A percentile compares a stretch with the other conserved stretches of the same genome.
Conservation (phyloP, 2,329 filamentous ascomycete genomes). For the Pseudocercospora cruenta region DNA sequence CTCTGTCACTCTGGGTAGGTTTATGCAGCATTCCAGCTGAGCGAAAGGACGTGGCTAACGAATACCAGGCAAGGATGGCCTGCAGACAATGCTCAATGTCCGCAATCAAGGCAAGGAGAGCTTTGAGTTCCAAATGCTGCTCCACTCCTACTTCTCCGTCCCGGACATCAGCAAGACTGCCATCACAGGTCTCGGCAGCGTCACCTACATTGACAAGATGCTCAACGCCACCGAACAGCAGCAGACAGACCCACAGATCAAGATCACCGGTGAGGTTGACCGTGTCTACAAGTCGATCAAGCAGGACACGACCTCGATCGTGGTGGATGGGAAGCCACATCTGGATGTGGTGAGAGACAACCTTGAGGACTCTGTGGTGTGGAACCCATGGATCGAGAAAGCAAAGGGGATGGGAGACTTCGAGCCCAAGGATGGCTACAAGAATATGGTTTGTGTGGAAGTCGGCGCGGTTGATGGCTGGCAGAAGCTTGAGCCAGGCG, state of each 20-base stretch:
- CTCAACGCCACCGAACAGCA: conserved; percentile 65
- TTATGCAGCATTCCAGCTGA: background rate
- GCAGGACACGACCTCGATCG: conserved; percentile 66
- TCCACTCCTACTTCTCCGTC: conserved; percentile 88
- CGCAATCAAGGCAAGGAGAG: conserved; percentile 81
- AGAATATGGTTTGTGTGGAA: conserved; percentile 93
- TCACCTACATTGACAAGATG: conserved; percentile 82
- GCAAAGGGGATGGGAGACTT: conserved; percentile 83
- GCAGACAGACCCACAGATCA: conserved; percentile 66
- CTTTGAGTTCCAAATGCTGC: conserved; percentile 88
- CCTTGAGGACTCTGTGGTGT: conserved; percentile 85
- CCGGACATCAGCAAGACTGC: conserved; percentile 78
- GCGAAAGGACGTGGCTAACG: background rate
- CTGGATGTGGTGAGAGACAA: conserved; percentile 82
- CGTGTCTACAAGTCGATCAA: conserved; percentile 75
- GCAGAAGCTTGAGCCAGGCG: conserved; percentile 81
- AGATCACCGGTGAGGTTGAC: conserved; percentile 79
- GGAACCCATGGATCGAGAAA: conserved; percentile 95
- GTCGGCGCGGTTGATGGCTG: conserved; percentile 81
- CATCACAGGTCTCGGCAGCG: conserved; percentile 75
- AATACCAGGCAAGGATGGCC: conserved; percentile 57
- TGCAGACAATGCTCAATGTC: conserved; percentile 82
- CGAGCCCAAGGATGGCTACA: conserved; percentile 83
- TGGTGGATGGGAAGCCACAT: conserved; percentile 64
- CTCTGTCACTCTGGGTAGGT: conserved; percentile 74